Conservation (phyloP, 2,329 filamentous ascomycete genomes). For the Cladosporium velox region DNA sequence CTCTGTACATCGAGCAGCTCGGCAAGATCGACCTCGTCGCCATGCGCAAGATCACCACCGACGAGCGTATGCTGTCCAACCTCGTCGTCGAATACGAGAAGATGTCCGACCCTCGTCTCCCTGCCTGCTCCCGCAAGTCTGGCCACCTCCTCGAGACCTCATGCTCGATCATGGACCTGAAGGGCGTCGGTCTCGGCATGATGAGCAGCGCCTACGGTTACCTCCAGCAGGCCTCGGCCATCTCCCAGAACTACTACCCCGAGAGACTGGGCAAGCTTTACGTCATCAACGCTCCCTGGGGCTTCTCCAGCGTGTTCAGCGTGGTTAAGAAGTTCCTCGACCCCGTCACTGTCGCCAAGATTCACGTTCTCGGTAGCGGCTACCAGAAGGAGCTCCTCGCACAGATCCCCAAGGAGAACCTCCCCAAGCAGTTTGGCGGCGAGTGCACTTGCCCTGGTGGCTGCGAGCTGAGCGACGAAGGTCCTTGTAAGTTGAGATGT, state of each 20-base stretch:
- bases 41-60: constrained; percentile 90
- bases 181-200: constrained; percentile 84
- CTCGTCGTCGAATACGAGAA: constrained; percentile 98
- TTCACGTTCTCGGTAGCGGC: constrained; percentile 77
- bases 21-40: constrained; percentile 87
- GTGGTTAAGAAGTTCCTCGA: constrained; percentile 93
- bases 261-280: constrained; percentile 95
- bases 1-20: constrained; percentile 94
- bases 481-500: constrained; percentile 63
- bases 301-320: constrained; percentile 82
- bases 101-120: constrained; percentile 86
- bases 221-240: constrained; percentile 77
- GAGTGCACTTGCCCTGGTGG: constrained; percentile 78
- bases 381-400: constrained; percentile 83
- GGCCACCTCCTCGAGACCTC: constrained; percentile 92
- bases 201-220: constrained; percentile 85
- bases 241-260: constrained; percentile 99
- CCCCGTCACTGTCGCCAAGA: constrained; percentile 95
- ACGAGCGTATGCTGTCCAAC: constrained; percentile 94
- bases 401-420: constrained; percentile 86
- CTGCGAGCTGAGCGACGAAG: constrained; percentile 83
- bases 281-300: constrained; percentile 97
- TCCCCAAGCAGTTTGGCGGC: constrained; percentile 85
- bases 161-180: constrained; percentile 98
- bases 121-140: constrained; percentile 90